Conservation (phyloP, 2,329 filamentous ascomycete species). For the Paecilomyces niveus region DNA sequence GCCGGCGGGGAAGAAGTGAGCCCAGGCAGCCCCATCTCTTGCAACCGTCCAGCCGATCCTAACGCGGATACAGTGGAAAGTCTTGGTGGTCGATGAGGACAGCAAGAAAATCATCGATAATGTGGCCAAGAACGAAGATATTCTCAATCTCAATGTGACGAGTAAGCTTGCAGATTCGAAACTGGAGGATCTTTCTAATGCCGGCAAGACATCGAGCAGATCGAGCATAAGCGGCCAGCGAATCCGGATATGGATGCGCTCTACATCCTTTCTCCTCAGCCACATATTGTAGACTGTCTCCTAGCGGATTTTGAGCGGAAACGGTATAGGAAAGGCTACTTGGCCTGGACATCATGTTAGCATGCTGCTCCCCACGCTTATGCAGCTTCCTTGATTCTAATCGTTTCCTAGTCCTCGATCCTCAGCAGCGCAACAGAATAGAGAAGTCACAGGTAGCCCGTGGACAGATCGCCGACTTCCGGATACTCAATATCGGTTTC, state of each 20-base stretch:
- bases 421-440: constrained; percentile 63
- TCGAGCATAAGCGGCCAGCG: constrained; percentile 74
- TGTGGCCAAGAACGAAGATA: constrained; percentile 89
- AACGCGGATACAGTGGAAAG: constrained; percentile 71
- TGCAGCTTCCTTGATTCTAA: constrained; percentile 12
- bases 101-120: constrained; percentile 85
- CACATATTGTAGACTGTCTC: constrained; percentile 87
- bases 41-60: constrained; percentile 17
- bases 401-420: constrained; percentile 52
- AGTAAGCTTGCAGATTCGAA: constrained; percentile 51
- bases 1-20: constrained; percentile 74
- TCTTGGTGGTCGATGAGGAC: constrained; percentile 77
- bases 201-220: constrained; percentile 75
- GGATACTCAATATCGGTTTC: constrained; percentile 79
- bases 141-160: constrained; percentile 92
- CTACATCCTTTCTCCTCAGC: constrained; percentile 78
- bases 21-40: constrained; percentile 16
- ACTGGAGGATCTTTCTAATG: constrained; percentile 5
- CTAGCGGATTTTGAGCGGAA: constrained; percentile 84
- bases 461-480: constrained; percentile 71
- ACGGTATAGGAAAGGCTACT: constrained; percentile 69
- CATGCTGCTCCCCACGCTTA: constrained; percentile 9
- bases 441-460: constrained; percentile 63
- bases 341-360: constrained; percentile 75
- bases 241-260: constrained; percentile 92